Base-by-base conservation (phyloP, 148 eudicot species). In the Fagopyrum homotropicum region DNA sequence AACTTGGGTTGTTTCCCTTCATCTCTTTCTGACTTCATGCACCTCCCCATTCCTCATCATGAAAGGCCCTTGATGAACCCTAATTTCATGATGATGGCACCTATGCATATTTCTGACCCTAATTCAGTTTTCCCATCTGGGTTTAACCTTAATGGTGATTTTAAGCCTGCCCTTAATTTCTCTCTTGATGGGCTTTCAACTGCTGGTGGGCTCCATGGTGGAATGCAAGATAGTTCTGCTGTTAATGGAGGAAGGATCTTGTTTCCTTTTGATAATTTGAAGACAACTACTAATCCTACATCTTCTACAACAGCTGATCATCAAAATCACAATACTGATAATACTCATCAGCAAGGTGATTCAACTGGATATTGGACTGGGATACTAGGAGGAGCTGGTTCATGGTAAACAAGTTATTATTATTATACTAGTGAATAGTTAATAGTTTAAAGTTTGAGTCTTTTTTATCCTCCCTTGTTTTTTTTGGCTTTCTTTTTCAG, bases 361-460 rank as follows among this genome's bases (percentile, higher is more conserved):
- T 57, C 82, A 26, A 81, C 45, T 78, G 89, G 86, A 45, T 80
- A 80, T 52, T 86, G 89, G 86, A 86, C 57, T 83, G 83, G 86
- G 68, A 82, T 83, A 79, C 47, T 85, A n/a, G 83, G 81, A 73
- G 88, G 81, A 70, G 73, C 73, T 71, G 82, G 84, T 16, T 76
- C 86, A 46, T 83, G 86, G 89, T 81, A 73, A 80, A 19, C 9
- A 35, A 35, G 40, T 35, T 35, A 35, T 35, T 35, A 35, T 35
- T 35, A 35, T 35, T 35, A 35, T 22, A 60, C 30, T 60, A 60
- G 66, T 60, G 10, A 60, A 22, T 26, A 22, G 66, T 35, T 35
- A 35, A 60, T 60, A 60, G 66, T 26, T 22, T 60, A 60, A 11
- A 60, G 9, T 10, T 26, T 60, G 66, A 35, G 40, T 60, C 40